Evolutionary conservation across 305 asterid species (phyloP), one percentile per base, ranked within the genome.

Genomic region (Solanum hybrid): DNA sequence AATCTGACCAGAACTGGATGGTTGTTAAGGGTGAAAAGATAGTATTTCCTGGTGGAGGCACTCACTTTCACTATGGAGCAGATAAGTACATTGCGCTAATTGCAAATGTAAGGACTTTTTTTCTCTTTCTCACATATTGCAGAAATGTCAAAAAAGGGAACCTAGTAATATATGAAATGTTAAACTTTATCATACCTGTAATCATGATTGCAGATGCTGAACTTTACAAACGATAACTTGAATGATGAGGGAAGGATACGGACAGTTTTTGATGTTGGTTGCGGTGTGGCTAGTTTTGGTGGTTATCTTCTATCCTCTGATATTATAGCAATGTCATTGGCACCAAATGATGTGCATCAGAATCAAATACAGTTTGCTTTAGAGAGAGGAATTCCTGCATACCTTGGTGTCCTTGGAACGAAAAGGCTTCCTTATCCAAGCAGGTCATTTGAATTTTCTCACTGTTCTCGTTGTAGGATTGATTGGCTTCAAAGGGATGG

Each of bases 401-500:
- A 91, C 86, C 96, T 96, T 74, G 99, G 99, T 90, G 98, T 96
- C 92, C 96, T 96, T 88, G 99, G 99, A 90, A 95, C 98, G 67
- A 95, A 93, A 94, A 93, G 99, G 89, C 97, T 96, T 90, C 98
- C 99, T 39, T 96, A 96, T 87, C 99, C 99, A 7, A 96, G 99
- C 95, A 93, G 98, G 90, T 96, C 99, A 34, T 96, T 96, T 90
- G 98, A 96, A 91, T 92, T 95, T 64, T 94, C 97, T 77, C 98
- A 96, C 91, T 96, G 98, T 87, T 95, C 97, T 82, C 98, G 98
- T 29, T 96, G 98, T 91, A 92, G 98, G 90, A 95, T 96, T 71
- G 98, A 96, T 92, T 96, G 99, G 99, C 94, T 96, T 83, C 98
- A 95, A 92, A 92, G 99, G 91, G 98, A 94, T 76, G 99, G 99